Conservation (phyloP, 805 yeast genomes). For the Ogataea angusta region DNA sequence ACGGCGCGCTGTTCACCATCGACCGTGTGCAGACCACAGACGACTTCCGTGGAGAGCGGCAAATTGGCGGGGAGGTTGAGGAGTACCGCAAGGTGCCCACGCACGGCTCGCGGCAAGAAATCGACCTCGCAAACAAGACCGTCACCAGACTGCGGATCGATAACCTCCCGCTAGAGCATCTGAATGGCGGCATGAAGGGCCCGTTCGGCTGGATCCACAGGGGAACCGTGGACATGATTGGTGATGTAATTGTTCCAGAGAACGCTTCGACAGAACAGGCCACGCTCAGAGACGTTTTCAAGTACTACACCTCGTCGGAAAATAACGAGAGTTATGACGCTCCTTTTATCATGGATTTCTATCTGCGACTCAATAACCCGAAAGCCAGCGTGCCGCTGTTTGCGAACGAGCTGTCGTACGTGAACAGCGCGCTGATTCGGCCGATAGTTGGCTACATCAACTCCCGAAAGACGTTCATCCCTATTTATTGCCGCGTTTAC, state of each 20-base stretch:
- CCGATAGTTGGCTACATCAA: conserved; percentile 97
- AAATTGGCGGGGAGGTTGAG: conserved; percentile 26
- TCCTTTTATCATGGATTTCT: conserved; percentile 69
- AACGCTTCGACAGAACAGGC: conserved; percentile 41
- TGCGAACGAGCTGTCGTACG: conserved; percentile 82
- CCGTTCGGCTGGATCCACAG: conserved; percentile 96
- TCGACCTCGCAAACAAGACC: conserved; percentile 32
- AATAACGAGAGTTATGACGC: conserved; percentile 9
- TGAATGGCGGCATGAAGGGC: conserved; percentile 86
- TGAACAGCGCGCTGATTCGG: conserved; percentile 85
- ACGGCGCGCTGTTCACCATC: conserved; percentile 87
- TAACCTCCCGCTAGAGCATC: conserved; percentile 79
- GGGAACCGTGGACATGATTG: conserved; percentile 91
- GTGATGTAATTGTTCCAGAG: conserved; percentile 78
- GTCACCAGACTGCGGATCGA: conserved; percentile 82
- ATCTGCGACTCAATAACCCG: conserved; percentile 77
- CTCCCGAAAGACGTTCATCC: conserved; percentile 83
- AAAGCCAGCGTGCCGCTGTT: conserved; percentile 87
- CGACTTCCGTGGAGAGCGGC: conserved; percentile 38
- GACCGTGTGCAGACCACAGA: conserved; percentile 68
- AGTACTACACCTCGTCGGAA: conserved; percentile 19
- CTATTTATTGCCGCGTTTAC: conserved; percentile 76
- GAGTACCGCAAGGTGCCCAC: conserved; percentile 7
- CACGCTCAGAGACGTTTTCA: conserved; percentile 44
- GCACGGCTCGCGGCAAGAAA: background rate